Base-by-base conservation (phyloP, 768 basidiomycete genomes). In the Suillus variegatus region DNA sequence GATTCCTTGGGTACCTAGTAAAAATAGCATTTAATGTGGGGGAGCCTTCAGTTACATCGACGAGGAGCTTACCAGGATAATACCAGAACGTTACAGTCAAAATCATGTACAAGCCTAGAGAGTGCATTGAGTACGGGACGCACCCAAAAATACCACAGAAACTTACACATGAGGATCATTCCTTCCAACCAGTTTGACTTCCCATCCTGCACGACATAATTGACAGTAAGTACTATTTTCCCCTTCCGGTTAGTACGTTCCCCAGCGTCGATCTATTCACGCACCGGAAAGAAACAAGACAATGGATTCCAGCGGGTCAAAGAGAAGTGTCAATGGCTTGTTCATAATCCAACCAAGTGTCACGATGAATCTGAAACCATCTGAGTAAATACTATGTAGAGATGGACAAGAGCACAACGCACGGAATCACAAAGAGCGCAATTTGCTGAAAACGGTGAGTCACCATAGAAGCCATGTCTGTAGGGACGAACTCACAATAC, bases 151-250 rank as follows among this genome's bases (percentile, higher is more conserved):
- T 43, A 2, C 25, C 25, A 43, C 25, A 14, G 35, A 35, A 20
- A 73, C 81, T 55, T 68, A 85, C 89, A 87, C 64, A 93, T 85
- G 22, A 94, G 82, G 62, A 93, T 88, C 70, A 88, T 76, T 25
- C 93, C 94, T 76, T 97, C 94, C 22, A 97, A 82, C 88, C 95
- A 97, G 75, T 96, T 97, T 38, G 90, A 92, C 73, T 87, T 91
- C 14, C 94, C 94, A 69, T 97, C 96, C 57, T 87, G 85, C 6
- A 96, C 85, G 25, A 91, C 88, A 71, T 92, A 93, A 72, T 91
- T 93, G 76, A 97, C 93, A 6, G 92, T 92, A 68, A 93, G 80
- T 9, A 93, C 89, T 90, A 64, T 43, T 20, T 60, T 43, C 10
- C 10, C 32, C 35, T 55, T n/a, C 35, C 6, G 3, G 20, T 60